Conservation (phyloP, 2,329 filamentous ascomycete species). For the Aureobasidium pullulans region DNA sequence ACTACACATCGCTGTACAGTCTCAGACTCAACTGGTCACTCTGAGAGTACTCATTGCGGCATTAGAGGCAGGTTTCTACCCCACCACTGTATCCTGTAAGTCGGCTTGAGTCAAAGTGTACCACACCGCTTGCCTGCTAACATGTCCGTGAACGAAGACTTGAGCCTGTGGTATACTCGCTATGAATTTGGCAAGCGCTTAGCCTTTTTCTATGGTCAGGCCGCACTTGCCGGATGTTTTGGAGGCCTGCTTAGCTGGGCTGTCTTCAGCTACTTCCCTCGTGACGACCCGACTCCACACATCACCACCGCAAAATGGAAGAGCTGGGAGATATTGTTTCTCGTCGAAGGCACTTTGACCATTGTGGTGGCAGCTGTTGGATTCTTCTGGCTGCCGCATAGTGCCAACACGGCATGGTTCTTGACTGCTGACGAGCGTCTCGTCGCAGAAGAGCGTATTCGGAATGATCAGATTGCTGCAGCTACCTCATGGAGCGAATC, state of each 20-base stretch:
- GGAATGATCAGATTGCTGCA: conserved; percentile 20
- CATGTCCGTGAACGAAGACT: conserved; percentile 24
- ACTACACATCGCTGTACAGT: conserved; percentile 39
- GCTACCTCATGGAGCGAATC: background rate
- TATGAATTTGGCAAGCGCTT: conserved; percentile 50
- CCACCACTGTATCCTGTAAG: conserved; percentile 46
- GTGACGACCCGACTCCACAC: conserved; percentile 1
- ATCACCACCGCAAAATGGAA: conserved; percentile 27
- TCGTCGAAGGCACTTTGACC: conserved; percentile 42
- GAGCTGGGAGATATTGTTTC: conserved; percentile 45
- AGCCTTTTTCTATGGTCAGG: conserved; percentile 51
- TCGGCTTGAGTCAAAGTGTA: background rate
- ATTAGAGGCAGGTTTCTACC: conserved; percentile 52
- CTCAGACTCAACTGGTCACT: conserved; percentile 40
- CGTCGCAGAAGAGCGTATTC: conserved; percentile 42
- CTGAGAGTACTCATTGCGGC: conserved; percentile 40
- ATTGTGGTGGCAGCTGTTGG: conserved; percentile 39
- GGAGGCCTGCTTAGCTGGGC: conserved; percentile 48
- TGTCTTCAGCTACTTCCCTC: conserved; percentile 39
- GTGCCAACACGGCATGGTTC: conserved; percentile 46
- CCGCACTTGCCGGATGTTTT: conserved; percentile 49
- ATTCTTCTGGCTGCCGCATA: conserved; percentile 45
- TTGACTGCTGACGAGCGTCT: conserved; percentile 38
- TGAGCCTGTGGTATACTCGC: conserved; percentile 51
- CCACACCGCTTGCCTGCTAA: background rate